These are phyloP conservation scores for Stylosanthes scabra DNA, from an alignment of 331 rosid genomes.

Conservation along the genomic window DNA sequence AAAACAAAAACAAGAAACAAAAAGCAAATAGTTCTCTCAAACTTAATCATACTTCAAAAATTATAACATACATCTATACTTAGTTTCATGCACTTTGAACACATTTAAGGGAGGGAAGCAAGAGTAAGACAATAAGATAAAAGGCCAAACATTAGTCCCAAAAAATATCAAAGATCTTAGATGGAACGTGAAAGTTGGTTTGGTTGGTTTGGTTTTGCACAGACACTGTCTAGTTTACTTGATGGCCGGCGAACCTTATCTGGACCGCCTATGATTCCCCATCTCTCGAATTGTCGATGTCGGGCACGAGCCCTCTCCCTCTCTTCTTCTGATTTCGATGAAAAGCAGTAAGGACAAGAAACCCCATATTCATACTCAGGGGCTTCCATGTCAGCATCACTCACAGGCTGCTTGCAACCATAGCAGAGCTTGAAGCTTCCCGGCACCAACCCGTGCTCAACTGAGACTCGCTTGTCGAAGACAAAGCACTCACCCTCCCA, in stretches of 20 bases:
- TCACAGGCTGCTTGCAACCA: slow-evolving; percentile 94
- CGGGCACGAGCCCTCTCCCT: slow-evolving; percentile 95
- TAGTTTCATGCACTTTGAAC: slow-evolving; percentile 28
- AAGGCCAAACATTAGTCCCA: slow-evolving; percentile 2
- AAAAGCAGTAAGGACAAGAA: slow-evolving; percentile 78
- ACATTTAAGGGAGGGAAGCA: background rate
- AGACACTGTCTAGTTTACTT: slow-evolving; percentile 20
- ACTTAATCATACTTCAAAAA: background rate
- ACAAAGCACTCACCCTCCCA: slow-evolving; percentile 99
- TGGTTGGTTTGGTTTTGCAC: slow-evolving; percentile 39
- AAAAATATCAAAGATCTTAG: slow-evolving; percentile 36
- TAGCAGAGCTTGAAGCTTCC: slow-evolving; percentile 93
- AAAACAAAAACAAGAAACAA: too few species aligned
- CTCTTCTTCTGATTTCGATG: slow-evolving; percentile 77
- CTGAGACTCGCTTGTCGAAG: slow-evolving; percentile 91
- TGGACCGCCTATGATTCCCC: slow-evolving; percentile 96
- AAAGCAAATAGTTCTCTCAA: too few species aligned
- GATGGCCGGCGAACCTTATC: slow-evolving; percentile 70
- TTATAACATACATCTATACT: slow-evolving; percentile 16
- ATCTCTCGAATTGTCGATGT: slow-evolving; percentile 85
- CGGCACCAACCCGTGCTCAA: slow-evolving; percentile 84
- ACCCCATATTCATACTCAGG: slow-evolving; percentile 80
- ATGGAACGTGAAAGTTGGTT: slow-evolving; percentile 57
- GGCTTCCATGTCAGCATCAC: slow-evolving; percentile 88
- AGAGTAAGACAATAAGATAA: background rate